Evolutionary conservation across 352 stramenopile genomes (phyloP), one percentile per base, ranked within the genome.

Genomic region (Phytophthora sp.): DNA sequence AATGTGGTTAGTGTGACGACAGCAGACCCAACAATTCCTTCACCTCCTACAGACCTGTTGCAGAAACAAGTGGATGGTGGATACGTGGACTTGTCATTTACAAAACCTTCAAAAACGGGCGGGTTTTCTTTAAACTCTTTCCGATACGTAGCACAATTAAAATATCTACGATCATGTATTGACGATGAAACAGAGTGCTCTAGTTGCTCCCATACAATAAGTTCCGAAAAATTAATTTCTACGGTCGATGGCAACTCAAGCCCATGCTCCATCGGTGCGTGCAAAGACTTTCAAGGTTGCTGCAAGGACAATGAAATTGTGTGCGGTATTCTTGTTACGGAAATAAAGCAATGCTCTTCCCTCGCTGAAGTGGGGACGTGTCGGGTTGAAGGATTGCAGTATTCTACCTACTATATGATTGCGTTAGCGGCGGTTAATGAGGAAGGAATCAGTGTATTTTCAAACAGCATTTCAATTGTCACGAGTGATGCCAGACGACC

Each of bases 361-460:
- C 18, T 1, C 18, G 35, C 18, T 23, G 5, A 12, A 9, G 7
- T 23, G 15, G 26, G 37, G 3, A 6, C 24, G 34, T 89, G 75
- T 18, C 37, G 32, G 18, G 24, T 84, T 0, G 42, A 54, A 17
- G 74, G 77, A 1, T 43, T 89, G 9, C 39, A 32, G 11, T 37
- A 66, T 30, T 57, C 44, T 0, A 87, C 75, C 3, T 26, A 35
- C 2, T 75, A 87, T 20, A n/a, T 68, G 0, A 21, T 76, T 17
- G 62, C 67, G 0, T 59, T 87, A 32, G 42, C 44, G 20, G 53
- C 66, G 0, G 46, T 58, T 17, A 89, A 89, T 30, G 21, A n/a
- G 17, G 31, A 78, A 24, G 80, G 76, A 1, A 76, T 50, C 6
- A 70, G 77, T 1, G 46, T 56, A 0, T 71, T 57, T 44, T 84